Evolutionary conservation across 23 red algal genomes (phyloP).

Genomic region (Gracilaria vermiculophylla): DNA sequence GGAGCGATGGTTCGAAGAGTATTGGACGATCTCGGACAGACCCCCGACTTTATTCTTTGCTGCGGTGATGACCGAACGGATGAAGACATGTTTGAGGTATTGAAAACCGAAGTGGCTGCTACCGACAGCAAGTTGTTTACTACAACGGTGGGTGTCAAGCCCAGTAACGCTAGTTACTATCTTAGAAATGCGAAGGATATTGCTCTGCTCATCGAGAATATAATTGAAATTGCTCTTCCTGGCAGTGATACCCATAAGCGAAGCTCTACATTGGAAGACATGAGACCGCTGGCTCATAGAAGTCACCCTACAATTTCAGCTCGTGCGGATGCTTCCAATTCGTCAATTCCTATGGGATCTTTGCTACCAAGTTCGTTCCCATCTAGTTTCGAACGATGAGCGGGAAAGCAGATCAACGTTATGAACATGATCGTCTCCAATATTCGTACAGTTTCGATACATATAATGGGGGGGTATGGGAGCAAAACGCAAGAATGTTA

Average conservation of each 20-base stretch:
- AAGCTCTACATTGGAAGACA: slow-evolving; percentile 71
- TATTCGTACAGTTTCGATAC: not conserved
- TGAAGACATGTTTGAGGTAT: slow-evolving; percentile 97
- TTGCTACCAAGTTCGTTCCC: not conserved
- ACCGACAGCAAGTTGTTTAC: slow-evolving; percentile 73
- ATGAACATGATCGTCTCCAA: not conserved
- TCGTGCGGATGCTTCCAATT: not conserved
- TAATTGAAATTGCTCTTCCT: slow-evolving; percentile 57
- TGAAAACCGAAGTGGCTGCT: slow-evolving; percentile 19
- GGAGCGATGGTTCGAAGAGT: slow-evolving; percentile 88
- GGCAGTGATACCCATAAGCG: slow-evolving; percentile 52
- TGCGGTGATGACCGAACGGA: slow-evolving; percentile 98
- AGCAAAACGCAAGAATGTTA: not conserved
- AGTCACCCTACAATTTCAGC: not conserved
- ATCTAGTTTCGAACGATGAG: not conserved
- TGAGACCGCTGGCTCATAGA: slow-evolving; percentile 41
- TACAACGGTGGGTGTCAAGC: slow-evolving; percentile 93
- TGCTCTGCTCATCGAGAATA: slow-evolving; percentile 69
- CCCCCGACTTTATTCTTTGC: slow-evolving; percentile 93
- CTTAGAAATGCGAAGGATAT: slow-evolving; percentile 77
- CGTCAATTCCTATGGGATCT: not conserved
- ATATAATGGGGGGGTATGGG: not conserved
- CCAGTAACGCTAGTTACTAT: slow-evolving; percentile 92
- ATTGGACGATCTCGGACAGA: slow-evolving; percentile 47
- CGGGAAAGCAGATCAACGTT: not conserved